Conservation (phyloP, 2,329 filamentous ascomycete genomes). For the Plectosphaerella plurivora region DNA sequence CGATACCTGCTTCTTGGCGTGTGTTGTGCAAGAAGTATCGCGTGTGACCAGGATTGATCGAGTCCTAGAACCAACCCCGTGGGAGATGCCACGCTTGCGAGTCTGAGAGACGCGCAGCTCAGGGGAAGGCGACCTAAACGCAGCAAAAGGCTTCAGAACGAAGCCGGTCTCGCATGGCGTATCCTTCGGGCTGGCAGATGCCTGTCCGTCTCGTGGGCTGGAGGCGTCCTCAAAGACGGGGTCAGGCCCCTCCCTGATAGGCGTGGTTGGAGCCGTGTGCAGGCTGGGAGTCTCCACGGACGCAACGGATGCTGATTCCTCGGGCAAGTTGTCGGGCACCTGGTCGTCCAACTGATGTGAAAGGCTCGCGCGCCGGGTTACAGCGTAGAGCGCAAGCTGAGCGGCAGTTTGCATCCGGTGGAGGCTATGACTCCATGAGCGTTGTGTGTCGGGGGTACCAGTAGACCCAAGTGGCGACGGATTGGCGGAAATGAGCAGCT, state of each 20-base stretch:
- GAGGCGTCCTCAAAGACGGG: slow-evolving; percentile 13
- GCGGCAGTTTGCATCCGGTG: neutral
- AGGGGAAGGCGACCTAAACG: slow-evolving; percentile 47
- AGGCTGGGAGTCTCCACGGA: neutral
- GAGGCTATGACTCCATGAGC: neutral
- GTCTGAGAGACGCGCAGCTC: slow-evolving; percentile 18
- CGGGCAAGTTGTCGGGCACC: neutral
- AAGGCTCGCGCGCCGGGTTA: neutral
- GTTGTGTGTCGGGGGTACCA: neutral
- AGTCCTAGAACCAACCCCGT: slow-evolving; percentile 22
- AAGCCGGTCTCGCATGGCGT: slow-evolving; percentile 42
- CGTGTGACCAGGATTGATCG: slow-evolving; percentile 21
- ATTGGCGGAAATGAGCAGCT: neutral
- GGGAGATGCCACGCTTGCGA: slow-evolving; percentile 15
- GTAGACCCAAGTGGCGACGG: too few species aligned
- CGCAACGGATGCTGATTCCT: neutral
- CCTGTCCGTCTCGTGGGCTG: slow-evolving; percentile 15
- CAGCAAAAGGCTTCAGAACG: slow-evolving; percentile 46
- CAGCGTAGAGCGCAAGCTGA: neutral
- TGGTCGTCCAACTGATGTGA: neutral
- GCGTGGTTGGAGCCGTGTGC: neutral
- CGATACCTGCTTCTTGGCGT: slow-evolving; percentile 25
- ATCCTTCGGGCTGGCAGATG: slow-evolving; percentile 15
- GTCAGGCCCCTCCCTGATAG: neutral
- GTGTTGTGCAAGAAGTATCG: slow-evolving; percentile 16